phyloP scores from a whole-genome alignment of 1,284 basidiomycete species.

The Stygiomarasmius scandens region DNA sequence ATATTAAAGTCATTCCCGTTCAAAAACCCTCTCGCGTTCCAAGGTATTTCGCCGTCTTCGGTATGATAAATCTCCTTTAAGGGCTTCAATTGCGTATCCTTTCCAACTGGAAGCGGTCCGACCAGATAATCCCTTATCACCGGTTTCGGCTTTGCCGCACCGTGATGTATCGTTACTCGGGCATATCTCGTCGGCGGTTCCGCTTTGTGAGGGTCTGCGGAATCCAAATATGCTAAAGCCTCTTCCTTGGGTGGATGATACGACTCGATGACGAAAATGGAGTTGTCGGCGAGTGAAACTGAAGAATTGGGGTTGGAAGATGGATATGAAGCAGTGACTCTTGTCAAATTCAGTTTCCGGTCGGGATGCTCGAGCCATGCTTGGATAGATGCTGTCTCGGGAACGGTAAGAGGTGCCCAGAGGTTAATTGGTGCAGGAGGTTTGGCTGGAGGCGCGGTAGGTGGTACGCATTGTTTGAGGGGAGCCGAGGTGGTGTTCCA shows the following conservation, averaged over 20 bases:
- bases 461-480: conserved; percentile 34
- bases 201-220: conserved; percentile 22
- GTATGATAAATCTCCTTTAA: conserved; percentile 54
- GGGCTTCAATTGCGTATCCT: conserved; percentile 37
- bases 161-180: conserved; percentile 57
- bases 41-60: conserved; percentile 46
- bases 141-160: conserved; percentile 39
- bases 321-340: conserved; percentile 24
- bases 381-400: conserved; percentile 46
- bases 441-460: conserved; percentile 32
- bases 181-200: conserved; percentile 39
- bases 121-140: conserved; percentile 56
- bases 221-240: conserved; percentile 49
- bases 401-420: conserved; percentile 49
- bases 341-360: conserved; percentile 50
- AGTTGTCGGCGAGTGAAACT: conserved; percentile 46
- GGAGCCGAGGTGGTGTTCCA: background rate
- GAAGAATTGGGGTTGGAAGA: background rate
- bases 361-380: conserved; percentile 49
- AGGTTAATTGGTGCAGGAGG: conserved; percentile 48
- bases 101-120: conserved; percentile 53
- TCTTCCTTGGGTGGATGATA: conserved; percentile 52
- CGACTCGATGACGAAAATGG: conserved; percentile 51
- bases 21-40: conserved; percentile 49
- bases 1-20: conserved; percentile 36